phyloP scores from a whole-genome alignment of 345 rosid genomes.

The Gossypium herbaceum region DNA sequence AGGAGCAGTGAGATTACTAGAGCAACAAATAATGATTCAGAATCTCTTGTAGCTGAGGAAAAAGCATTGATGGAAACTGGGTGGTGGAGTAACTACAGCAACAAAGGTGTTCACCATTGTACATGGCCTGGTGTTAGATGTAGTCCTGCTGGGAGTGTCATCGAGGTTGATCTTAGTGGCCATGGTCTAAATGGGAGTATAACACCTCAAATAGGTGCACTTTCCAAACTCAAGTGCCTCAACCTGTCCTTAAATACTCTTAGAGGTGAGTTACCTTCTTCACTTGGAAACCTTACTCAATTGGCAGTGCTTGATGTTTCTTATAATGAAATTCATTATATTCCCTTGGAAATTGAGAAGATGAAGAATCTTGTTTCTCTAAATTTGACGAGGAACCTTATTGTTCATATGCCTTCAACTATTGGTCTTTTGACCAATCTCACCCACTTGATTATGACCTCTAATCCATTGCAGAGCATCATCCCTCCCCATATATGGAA shows the following conservation, averaged over 20 bases:
- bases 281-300: not conserved
- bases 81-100: not conserved
- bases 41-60: not conserved
- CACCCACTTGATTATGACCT: not conserved
- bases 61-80: not conserved
- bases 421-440: conserved; percentile 1
- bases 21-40: not conserved
- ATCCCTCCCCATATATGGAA: conserved; percentile 10
- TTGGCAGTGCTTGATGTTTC: not conserved
- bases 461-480: not conserved
- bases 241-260: not conserved
- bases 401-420: not conserved
- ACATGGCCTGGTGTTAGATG: conserved; percentile 14
- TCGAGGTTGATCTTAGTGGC: not conserved
- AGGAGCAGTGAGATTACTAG: not conserved
- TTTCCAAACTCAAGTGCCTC: conserved; percentile 8
- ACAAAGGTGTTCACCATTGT: conserved; percentile 5
- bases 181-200: not conserved
- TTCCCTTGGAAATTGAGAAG: not conserved
- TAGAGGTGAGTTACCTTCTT: conserved; percentile 15
- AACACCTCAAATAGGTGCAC: conserved; percentile 6
- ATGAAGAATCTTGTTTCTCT: not conserved
- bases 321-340: not conserved
- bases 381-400: not conserved
- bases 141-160: conserved; percentile 5